These are phyloP conservation scores for Fusarium anthophilum DNA, from an alignment of 2,329 filamentous ascomycete species.

Conservation along the genomic window DNA sequence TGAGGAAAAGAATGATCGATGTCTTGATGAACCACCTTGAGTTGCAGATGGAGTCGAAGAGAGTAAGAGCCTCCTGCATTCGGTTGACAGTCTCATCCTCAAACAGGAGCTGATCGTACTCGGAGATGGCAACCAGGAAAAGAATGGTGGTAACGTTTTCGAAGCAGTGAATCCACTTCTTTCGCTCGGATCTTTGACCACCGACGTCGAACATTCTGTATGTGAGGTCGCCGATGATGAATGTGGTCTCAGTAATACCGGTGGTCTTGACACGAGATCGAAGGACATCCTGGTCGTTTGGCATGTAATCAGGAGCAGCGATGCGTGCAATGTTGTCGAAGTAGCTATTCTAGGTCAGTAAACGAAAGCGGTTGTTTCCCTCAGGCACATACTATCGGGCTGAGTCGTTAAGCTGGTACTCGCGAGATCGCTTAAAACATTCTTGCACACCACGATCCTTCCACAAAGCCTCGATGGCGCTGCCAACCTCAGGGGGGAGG, in stretches of 20 bases:
- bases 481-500: conserved; percentile 92
- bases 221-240: conserved; percentile 92
- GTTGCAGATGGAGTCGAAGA: conserved; percentile 90
- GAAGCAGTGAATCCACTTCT: conserved; percentile 99
- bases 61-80: conserved; percentile 88
- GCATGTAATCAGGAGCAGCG: conserved; percentile 89
- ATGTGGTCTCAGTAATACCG: conserved; percentile 95
- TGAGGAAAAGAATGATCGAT: conserved; percentile 87
- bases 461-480: conserved; percentile 92
- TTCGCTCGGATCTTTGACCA: conserved; percentile 93
- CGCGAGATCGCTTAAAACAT: conserved; percentile 93
- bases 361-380: neutral
- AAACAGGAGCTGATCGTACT: conserved; percentile 95
- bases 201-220: conserved; percentile 98
- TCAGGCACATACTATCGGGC: conserved; percentile 82
- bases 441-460: conserved; percentile 92
- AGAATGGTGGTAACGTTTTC: conserved; percentile 97
- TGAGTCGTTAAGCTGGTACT: conserved; percentile 97
- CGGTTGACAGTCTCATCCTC: conserved; percentile 96
- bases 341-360: conserved; percentile 71
- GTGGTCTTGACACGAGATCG: conserved; percentile 97
- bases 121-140: conserved; percentile 95
- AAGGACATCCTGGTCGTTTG: conserved; percentile 94
- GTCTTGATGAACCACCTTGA: conserved; percentile 92
- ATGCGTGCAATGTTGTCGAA: conserved; percentile 96